phyloP scores from a whole-genome alignment of 306 rosid species.

The Clitoria ternatea region DNA sequence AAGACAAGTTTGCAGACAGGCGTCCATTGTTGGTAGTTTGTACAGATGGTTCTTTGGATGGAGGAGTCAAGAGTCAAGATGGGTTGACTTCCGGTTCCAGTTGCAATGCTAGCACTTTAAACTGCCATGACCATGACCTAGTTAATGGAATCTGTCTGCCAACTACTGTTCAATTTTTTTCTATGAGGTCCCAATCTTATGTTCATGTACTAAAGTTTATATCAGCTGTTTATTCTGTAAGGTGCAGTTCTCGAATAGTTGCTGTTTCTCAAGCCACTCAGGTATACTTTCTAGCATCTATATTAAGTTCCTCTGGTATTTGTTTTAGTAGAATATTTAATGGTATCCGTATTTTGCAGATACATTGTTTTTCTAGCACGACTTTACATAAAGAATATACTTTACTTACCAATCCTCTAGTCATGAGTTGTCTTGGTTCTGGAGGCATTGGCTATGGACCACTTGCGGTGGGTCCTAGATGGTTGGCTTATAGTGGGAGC shows the following conservation, averaged over 20 bases:
- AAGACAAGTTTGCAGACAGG: conserved; percentile 53
- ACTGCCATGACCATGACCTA: conserved; percentile 49
- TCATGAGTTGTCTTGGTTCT: conserved; percentile 41
- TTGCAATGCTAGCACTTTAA: conserved; percentile 34
- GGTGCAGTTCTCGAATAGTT: conserved; percentile 76
- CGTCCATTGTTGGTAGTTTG: conserved; percentile 67
- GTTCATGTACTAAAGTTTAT: conserved; percentile 68
- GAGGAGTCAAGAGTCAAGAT: conserved; percentile 40
- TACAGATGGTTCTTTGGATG: conserved; percentile 45
- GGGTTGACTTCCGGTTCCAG: conserved; percentile 31
- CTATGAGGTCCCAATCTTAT: conserved; percentile 63
- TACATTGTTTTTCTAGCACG: conserved; percentile 66
- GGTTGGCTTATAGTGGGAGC: conserved; percentile 86
- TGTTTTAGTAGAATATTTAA: conserved; percentile 11
- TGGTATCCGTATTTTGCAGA: conserved; percentile 41
- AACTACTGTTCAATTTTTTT: conserved; percentile 64
- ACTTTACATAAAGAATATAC: conserved; percentile 67
- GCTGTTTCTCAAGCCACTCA: conserved; percentile 70
- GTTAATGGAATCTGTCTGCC: conserved; percentile 47
- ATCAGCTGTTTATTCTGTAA: conserved; percentile 63
- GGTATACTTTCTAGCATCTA: conserved; percentile 39
- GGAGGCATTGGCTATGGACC: conserved; percentile 78
- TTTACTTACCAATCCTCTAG: conserved; percentile 63
- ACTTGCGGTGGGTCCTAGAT: conserved; percentile 79
- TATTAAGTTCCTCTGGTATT: background rate